Conservation (phyloP, 306 rosid genomes). For the Dryas octopetala region DNA sequence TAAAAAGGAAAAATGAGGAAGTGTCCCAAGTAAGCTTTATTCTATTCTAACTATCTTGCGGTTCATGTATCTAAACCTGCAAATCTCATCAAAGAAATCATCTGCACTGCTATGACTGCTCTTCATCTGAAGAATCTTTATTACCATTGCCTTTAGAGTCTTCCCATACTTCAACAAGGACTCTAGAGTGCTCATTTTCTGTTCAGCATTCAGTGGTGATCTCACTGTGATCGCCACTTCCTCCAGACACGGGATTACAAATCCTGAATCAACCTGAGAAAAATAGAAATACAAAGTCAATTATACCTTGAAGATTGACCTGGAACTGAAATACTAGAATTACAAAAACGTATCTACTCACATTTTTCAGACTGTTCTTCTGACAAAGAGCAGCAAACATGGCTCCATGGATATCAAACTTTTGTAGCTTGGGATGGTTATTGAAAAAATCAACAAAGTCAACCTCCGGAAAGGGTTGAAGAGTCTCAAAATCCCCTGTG, state of each 20-base stretch:
- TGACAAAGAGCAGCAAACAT: conserved; percentile 99
- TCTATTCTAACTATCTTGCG: conserved; percentile 67
- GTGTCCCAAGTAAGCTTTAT: conserved; percentile 29
- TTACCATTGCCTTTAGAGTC: conserved; percentile 63
- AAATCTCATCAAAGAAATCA: conserved; percentile 91
- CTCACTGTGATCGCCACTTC: conserved; percentile 76
- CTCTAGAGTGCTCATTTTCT: conserved; percentile 86
- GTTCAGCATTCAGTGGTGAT: conserved; percentile 94
- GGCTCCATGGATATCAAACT: conserved; percentile 92
- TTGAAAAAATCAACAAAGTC: conserved; percentile 93
- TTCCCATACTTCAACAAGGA: conserved; percentile 74
- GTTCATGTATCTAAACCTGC: conserved; percentile 67
- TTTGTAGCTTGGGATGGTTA: conserved; percentile 69
- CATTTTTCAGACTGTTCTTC: conserved; percentile 82
- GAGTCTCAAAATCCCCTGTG: conserved; percentile 79
- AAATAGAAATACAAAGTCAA: neutral
- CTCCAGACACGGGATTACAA: conserved; percentile 78
- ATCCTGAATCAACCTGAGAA: conserved; percentile 71
- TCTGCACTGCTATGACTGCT: conserved; percentile 83
- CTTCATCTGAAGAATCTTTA: conserved; percentile 93
- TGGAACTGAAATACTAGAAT: conserved; percentile 2
- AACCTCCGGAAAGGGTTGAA: conserved; percentile 91
- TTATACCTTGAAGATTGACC: conserved; percentile 8
- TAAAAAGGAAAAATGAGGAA: conserved; percentile 14
- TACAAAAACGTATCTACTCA: conserved; percentile 30